These are phyloP conservation scores for Ilex asprella DNA, from an alignment of 257 asterid species.

Conservation along the genomic window DNA sequence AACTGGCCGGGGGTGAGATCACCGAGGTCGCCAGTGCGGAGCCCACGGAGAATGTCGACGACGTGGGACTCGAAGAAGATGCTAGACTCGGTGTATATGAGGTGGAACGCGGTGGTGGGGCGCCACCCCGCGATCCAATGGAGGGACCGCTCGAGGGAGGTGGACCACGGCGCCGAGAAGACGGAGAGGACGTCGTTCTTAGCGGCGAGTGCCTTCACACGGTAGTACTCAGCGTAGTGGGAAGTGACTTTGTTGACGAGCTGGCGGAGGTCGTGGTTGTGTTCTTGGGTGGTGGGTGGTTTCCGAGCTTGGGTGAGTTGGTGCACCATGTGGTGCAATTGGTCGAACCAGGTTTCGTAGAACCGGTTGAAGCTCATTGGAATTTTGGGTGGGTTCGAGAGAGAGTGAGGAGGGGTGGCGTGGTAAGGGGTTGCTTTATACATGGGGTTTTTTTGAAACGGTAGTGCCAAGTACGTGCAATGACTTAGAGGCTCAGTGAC, in stretches of 20 bases:
- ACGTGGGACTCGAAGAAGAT: slow-evolving; percentile 68
- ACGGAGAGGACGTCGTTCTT: slow-evolving; percentile 38
- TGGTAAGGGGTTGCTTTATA: slow-evolving; percentile 2
- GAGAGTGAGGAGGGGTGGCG: not conserved
- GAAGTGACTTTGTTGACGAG: slow-evolving; percentile 34
- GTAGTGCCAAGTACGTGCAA: not conserved
- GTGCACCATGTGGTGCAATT: slow-evolving; percentile 30
- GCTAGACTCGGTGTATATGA: slow-evolving; percentile 72
- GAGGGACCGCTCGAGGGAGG: slow-evolving; percentile 61
- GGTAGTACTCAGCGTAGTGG: slow-evolving; percentile 54
- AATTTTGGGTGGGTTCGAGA: not conserved
- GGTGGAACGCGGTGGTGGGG: slow-evolving; percentile 81
- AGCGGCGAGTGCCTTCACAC: slow-evolving; percentile 36
- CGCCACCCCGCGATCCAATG: slow-evolving; percentile 91
- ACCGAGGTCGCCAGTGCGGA: slow-evolving; percentile 67
- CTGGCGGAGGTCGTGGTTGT: slow-evolving; percentile 22
- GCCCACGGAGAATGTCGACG: slow-evolving; percentile 54
- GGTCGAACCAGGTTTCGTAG: slow-evolving; percentile 51
- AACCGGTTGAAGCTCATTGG: slow-evolving; percentile 41
- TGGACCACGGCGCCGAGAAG: slow-evolving; percentile 55
- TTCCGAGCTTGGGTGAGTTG: slow-evolving; percentile 34
- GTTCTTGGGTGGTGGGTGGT: slow-evolving; percentile 34
- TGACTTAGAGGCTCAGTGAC: not conserved
- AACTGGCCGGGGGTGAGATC: slow-evolving; percentile 68
- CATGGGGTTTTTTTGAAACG: not conserved